Base-by-base conservation (phyloP, 192 early-diverging fungal genomes). In the Entrophospora sp. region DNA sequence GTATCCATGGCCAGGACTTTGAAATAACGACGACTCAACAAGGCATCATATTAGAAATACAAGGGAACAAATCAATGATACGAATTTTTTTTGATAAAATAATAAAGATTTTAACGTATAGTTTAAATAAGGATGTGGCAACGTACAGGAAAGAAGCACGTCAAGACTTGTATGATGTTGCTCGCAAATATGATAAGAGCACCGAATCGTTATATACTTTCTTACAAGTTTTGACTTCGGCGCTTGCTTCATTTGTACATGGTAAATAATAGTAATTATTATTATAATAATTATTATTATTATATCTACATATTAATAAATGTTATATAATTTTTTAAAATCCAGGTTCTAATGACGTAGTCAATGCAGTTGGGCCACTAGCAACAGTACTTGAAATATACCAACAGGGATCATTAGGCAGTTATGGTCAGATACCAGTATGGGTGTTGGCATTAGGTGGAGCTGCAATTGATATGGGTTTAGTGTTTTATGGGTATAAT, bases 301-400 rank as follows among this genome's bases (percentile, higher is more conserved):
- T n/a, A n/a, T n/a, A n/a, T n/a, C n/a, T n/a, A n/a, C n/a, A n/a
- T n/a, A n/a, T n/a, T n/a, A n/a, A n/a, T n/a, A n/a, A n/a, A n/a
- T n/a, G n/a, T n/a, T n/a, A n/a, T n/a, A n/a, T n/a, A n/a, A n/a
- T n/a, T n/a, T n/a, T n/a, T n/a, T n/a, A n/a, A n/a, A n/a, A n/a
- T n/a, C n/a, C n/a, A n/a, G n/a, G 90, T 38, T 84, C 85, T 57
- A 93, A 93, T 76, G 91, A 93, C 75, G 89, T 93, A 20, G 82
- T 91, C 56, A 93, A 93, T 71, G 91, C 91, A 32, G 83, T 90
- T 45, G 91, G 91, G 25, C 90, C 91, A 24, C 69, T 92, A 31
- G 73, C 91, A 0, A 75, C 87, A 30, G 87, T 92, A 25, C 90
- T 80, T 61, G 71, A 78, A 43, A 76, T 88, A 60, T 92, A 89